A percentile compares a stretch with the other conserved stretches of the same genome.
Evolutionary conservation across 306 rosid genomes (phyloP).

Genomic region (Lathyrus sativus): DNA sequence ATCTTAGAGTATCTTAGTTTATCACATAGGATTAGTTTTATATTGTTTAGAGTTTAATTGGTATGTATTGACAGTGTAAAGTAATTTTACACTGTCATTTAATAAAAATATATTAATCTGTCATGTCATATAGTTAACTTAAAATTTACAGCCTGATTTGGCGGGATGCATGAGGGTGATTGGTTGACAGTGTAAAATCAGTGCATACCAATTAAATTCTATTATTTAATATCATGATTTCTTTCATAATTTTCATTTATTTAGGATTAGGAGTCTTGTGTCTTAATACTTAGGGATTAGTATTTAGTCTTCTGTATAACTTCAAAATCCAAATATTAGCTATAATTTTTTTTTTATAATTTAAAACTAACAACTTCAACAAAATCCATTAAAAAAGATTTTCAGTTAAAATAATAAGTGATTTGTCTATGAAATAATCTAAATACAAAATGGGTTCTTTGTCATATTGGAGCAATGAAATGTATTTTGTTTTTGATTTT

Average conservation of each 20-base stretch:
- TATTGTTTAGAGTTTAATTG: too few relatives aligned
- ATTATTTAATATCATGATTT: not conserved
- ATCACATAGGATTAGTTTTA: not conserved
- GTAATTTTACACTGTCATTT: too few relatives aligned
- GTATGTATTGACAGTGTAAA: too few relatives aligned
- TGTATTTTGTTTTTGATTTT: conserved; percentile 8
- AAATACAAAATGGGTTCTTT: not conserved
- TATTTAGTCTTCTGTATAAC: not conserved
- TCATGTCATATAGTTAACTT: too few relatives aligned
- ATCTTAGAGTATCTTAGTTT: not conserved
- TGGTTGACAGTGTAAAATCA: too few relatives aligned
- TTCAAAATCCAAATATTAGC: not conserved
- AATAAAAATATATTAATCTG: too few relatives aligned
- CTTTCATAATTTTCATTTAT: not conserved
- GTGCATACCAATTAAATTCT: too few relatives aligned
- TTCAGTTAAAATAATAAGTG: not conserved
- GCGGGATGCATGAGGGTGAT: too few relatives aligned
- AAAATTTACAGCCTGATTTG: too few relatives aligned
- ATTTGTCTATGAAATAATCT: not conserved
- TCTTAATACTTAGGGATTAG: not conserved
- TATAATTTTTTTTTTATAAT: not conserved
- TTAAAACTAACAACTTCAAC: conserved; percentile 4
- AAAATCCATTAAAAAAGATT: not conserved
- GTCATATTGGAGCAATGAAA: not conserved
- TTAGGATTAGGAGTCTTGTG: not conserved